Evolutionary conservation across 2,329 filamentous ascomycete genomes (phyloP).

Genomic region (Hypoxylon sp.): DNA sequence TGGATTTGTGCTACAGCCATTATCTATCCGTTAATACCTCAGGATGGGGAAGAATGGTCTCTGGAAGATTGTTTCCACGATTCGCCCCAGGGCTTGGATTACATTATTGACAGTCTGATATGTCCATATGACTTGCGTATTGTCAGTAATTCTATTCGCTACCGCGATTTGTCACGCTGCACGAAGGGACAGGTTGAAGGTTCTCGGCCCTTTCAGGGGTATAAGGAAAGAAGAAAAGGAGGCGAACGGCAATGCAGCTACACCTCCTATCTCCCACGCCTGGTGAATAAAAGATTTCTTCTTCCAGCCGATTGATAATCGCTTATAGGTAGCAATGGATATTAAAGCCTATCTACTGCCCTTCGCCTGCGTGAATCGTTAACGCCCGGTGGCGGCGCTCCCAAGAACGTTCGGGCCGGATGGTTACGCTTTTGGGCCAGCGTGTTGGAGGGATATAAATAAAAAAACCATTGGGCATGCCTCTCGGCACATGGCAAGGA

Average conservation of each 20-base stretch:
- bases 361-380: conserved; percentile 29
- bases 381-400: conserved; percentile 2
- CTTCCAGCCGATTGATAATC: conserved; percentile 32
- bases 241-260: conserved; percentile 11
- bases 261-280: conserved; percentile 6
- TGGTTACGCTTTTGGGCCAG: conserved; percentile 14
- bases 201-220: conserved; percentile 34
- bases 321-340: conserved; percentile 31
- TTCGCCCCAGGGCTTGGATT: conserved; percentile 5
- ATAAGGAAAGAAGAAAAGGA: conserved; percentile 9
- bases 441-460: conserved; percentile 31
- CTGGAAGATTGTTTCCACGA: conserved; percentile 9
- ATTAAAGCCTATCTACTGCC: conserved; percentile 29
- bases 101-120: conserved; percentile 4
- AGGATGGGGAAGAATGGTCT: conserved; percentile 6
- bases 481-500: conserved; percentile 30
- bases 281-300: conserved; percentile 10
- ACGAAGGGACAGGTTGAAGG: conserved; percentile 8
- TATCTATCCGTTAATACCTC: neutral
- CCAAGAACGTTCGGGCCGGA: conserved; percentile 22
- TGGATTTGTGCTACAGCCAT: neutral
- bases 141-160: conserved; percentile 25
- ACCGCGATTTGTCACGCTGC: conserved; percentile 36
- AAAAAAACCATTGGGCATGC: conserved; percentile 11
- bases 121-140: conserved; percentile 16